Evolutionary conservation across 2,329 filamentous ascomycete genomes (phyloP).

Genomic region (Zalaria sp.): DNA sequence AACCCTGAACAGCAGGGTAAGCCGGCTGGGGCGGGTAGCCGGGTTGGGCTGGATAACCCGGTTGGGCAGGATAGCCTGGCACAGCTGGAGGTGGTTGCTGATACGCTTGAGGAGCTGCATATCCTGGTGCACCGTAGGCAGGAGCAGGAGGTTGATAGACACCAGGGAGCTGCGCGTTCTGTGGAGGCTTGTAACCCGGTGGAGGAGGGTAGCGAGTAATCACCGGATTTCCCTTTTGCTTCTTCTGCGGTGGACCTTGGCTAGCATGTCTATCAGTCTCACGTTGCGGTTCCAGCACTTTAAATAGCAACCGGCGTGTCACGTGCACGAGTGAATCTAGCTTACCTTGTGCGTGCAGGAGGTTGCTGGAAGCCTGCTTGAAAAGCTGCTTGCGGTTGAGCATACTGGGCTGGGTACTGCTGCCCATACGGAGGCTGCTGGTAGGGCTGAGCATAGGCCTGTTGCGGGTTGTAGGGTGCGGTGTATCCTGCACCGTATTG

Average conservation of each 20-base stretch:
- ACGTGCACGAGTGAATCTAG: neutral
- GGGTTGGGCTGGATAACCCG: slow-evolving; percentile 7
- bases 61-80: slow-evolving; percentile 6
- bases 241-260: slow-evolving; percentile 22
- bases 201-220: slow-evolving; percentile 36
- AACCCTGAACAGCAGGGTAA: slow-evolving; percentile 8
- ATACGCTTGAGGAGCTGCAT: slow-evolving; percentile 1
- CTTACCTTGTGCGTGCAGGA: slow-evolving; percentile 1
- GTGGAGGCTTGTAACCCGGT: slow-evolving; percentile 26
- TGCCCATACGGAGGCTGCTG: slow-evolving; percentile 14
- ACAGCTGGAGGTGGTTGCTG: slow-evolving; percentile 1
- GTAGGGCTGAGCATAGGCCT: slow-evolving; percentile 9
- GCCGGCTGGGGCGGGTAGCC: slow-evolving; percentile 13
- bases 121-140: slow-evolving; percentile 2
- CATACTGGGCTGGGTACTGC: slow-evolving; percentile 12
- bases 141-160: slow-evolving; percentile 2
- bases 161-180: slow-evolving; percentile 4
- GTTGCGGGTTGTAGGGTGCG: no score
- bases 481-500: slow-evolving; percentile 5
- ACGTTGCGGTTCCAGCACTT: no score
- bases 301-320: no score
- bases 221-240: slow-evolving; percentile 30
- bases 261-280: slow-evolving; percentile 3
- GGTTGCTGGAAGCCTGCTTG: slow-evolving; percentile 1
- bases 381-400: neutral